Evolutionary conservation across 495 filamentous ascomycete genomes (phyloP), one percentile per base, ranked within the genome.

Genomic region (Terfezia boudieri): DNA sequence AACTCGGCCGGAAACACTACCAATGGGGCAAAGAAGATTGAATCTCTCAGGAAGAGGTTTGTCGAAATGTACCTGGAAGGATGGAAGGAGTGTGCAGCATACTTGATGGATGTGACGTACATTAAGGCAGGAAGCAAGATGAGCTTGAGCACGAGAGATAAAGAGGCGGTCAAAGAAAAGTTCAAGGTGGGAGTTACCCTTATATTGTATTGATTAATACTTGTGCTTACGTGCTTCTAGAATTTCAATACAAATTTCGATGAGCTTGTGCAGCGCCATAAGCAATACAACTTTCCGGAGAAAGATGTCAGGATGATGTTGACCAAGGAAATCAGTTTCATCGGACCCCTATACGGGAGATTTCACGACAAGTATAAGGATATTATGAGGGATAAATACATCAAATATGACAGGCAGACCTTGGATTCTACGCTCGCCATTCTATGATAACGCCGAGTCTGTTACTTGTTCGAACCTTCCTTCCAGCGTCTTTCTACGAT

Each of bases 281-380:
- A 87, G 67, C 67, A 70, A 35, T 76, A 82, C 59, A 78, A 73
- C 58, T 89, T 89, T 78, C 68, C 68, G 49, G 90, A 99, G 69
- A 73, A 80, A 35, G 90, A 96, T 66, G 88, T 99, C 48, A 73
- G 84, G 51, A 71, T 74, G 50, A 77, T 79, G 68, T 71, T 96
- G 58, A 76, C 75, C 12, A 79, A 81, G 58, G 88, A 94, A 62
- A 78, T 95, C 56, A 77, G 77, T 52, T 82, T 93, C 66, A 80
- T 96, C 49, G 89, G 94, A 69, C 87, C 92, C 49, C 74, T 99
- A 16, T 99, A 99, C 71, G 78, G 78, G 52, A 76, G 92, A 11
- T 99, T 96, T 69, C 94, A 86, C 74, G 92, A 96, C 69, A 79
- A 88, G 17, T 99, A 99, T 69, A 89, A 95, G 66, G 90, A 96